These are phyloP conservation scores for Narthecium ossifragum DNA, from an alignment of 106 monocot genomes.

Conservation along the genomic window DNA sequence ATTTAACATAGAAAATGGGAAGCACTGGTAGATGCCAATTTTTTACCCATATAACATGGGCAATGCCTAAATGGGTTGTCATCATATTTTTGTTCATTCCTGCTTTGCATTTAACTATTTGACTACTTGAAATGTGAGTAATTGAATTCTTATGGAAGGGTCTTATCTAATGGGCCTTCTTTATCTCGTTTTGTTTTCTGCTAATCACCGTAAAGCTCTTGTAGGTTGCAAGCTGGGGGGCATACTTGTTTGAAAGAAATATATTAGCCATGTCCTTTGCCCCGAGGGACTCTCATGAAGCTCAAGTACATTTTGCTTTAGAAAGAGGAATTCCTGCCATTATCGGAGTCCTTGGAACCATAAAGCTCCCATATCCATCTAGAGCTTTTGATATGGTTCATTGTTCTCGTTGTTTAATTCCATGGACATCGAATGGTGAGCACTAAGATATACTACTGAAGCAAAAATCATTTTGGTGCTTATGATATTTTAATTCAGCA, in stretches of 20 bases:
- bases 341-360: slow-evolving; percentile 40
- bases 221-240: slow-evolving; percentile 24
- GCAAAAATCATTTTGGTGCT: no score
- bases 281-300: slow-evolving; percentile 29
- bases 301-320: slow-evolving; percentile 11
- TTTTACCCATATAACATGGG: no score
- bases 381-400: slow-evolving; percentile 24
- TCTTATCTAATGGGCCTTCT: no score
- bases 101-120: background rate
- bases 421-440: slow-evolving; percentile 42
- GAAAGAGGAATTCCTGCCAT: slow-evolving; percentile 15
- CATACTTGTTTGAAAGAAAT: slow-evolving; percentile 38
- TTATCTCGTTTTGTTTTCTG: no score
- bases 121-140: background rate
- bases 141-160: no score
- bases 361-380: slow-evolving; percentile 42
- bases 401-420: slow-evolving; percentile 39
- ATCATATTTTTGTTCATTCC: background rate
- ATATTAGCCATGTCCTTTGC: slow-evolving; percentile 44
- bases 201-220: background rate
- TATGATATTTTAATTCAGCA: no score
- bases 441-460: no score
- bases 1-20: no score
- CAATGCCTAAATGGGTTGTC: no score
- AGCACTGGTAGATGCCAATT: no score